Evolutionary conservation across 208 protist genomes (phyloP).

Genomic region (Acanthamoeba castellanii): DNA sequence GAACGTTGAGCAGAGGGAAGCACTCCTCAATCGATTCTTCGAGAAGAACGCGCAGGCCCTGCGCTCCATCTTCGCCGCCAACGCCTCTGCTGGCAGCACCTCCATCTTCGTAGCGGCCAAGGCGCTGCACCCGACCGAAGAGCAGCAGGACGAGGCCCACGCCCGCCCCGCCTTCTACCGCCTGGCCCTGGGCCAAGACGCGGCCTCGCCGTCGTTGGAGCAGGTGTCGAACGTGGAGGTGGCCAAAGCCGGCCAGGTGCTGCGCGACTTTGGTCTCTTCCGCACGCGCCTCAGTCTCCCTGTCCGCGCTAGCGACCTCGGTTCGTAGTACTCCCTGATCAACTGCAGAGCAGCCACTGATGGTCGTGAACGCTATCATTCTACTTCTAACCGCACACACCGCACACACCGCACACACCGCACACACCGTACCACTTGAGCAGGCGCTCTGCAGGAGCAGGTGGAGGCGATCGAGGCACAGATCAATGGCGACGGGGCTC

Average conservation of each 20-base stretch:
- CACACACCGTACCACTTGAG: no score
- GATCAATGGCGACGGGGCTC: neutral
- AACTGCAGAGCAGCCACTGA: neutral
- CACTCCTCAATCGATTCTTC: neutral
- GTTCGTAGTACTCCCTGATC: neutral
- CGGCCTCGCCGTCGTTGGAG: neutral
- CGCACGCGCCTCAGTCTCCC: neutral
- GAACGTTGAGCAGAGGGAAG: neutral
- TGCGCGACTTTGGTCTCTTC: slow-evolving; percentile 9
- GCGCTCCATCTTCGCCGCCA: neutral
- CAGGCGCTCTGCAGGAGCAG: neutral
- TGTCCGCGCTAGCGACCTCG: neutral
- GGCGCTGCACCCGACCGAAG: neutral
- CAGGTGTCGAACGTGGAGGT: neutral
- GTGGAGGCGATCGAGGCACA: neutral
- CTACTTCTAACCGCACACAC: neutral
- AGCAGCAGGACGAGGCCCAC: neutral
- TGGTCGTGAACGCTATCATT: no score
- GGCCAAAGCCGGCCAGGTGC: slow-evolving; percentile 19
- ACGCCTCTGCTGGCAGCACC: neutral
- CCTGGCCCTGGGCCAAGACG: neutral
- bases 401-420: no score
- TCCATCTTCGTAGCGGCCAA: neutral
- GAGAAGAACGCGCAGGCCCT: neutral
- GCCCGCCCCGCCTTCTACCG: neutral